Base-by-base conservation (phyloP, 129 eudicot genomes). In the Tanacetum coccineum region DNA sequence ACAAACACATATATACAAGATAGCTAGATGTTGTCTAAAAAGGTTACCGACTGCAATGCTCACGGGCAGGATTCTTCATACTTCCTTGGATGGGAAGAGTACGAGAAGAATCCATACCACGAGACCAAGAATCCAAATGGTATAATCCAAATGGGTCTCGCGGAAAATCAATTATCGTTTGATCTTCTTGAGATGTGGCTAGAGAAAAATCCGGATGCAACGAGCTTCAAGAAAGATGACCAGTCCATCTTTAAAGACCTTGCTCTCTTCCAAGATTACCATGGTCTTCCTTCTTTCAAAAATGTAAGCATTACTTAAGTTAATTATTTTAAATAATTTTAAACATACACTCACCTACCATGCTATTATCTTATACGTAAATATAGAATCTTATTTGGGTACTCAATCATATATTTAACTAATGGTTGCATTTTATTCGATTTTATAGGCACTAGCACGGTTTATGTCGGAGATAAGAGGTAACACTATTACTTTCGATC, bases 1-100 rank as follows among this genome's bases (percentile, higher is more conserved):
- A 56, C 51, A 14, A 54, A 22, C 17, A 59, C 42, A 56, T 22
- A 14, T 19, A 44, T 13, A 40, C 28, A 22, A 59, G 13, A 51
- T 13, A 32, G 39, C 39, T 50, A 4, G 48, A 75, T 85, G 95
- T 72, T 91, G 53, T 87, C 98, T 0, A 66, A 30, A 44, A 85
- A 83, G 68, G 95, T 86, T 63, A 76, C 91, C n/a, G 65, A 52
- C 21, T 82, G 78, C 66, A 91, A 91, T 52, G 74, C 85, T 2
- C 96, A 91, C 30, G 96, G 97, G 13, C 96, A 91, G 44, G 97
- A 87, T 71, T 91, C 97, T 14, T 85, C 96, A 2, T 91, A 91
- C 79, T 91, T 91, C 73, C 82, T 88, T 18, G 98, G 98, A 48
- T 91, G 98, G 98, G 81, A 91, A 52, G 98, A 88, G 76, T 91